Evolutionary conservation across 2,329 filamentous ascomycete species (phyloP).

Genomic region (Aspergillus pseudoglaucus): DNA sequence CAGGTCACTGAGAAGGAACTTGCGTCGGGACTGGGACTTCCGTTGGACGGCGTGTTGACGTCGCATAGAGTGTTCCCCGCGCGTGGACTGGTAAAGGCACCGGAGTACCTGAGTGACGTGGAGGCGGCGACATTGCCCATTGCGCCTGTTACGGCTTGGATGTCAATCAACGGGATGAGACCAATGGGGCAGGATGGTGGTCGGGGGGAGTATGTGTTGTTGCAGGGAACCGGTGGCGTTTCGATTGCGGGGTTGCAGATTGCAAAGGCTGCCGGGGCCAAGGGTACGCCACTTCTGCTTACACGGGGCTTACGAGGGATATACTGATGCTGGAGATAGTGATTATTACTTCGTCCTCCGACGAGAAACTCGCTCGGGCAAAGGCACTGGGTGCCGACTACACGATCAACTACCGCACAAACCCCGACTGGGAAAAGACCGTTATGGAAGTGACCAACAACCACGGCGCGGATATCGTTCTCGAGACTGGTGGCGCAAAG

Average conservation of each 20-base stretch:
- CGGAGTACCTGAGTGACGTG: slow-evolving; percentile 30
- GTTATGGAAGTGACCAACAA: slow-evolving; percentile 40
- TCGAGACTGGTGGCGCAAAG: slow-evolving; percentile 47
- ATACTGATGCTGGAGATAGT: slow-evolving; percentile 23
- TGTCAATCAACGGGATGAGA: slow-evolving; percentile 39
- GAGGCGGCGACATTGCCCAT: slow-evolving; percentile 39
- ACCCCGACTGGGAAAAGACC: slow-evolving; percentile 41
- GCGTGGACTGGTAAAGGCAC: slow-evolving; percentile 35
- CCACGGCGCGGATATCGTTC: slow-evolving; percentile 46
- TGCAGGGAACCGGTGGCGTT: slow-evolving; percentile 49
- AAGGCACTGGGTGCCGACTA: slow-evolving; percentile 45
- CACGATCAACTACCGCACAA: slow-evolving; percentile 46
- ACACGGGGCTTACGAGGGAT: not conserved
- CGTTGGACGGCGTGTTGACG: slow-evolving; percentile 43
- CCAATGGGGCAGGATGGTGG: slow-evolving; percentile 42
- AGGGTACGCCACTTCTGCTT: slow-evolving; percentile 14
- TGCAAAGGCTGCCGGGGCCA: slow-evolving; percentile 44
- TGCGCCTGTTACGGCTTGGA: slow-evolving; percentile 47
- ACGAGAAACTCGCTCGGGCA: slow-evolving; percentile 45
- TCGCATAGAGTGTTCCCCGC: slow-evolving; percentile 40
- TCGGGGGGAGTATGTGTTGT: slow-evolving; percentile 44
- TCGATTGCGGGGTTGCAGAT: slow-evolving; percentile 41
- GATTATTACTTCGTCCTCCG: slow-evolving; percentile 47
- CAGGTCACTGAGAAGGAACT: slow-evolving; percentile 53
- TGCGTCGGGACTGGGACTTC: slow-evolving; percentile 54